Percentiles rank a stretch among this genome's conserved stretches.
Evolutionary conservation across 2,329 filamentous ascomycete genomes (phyloP).

Genomic region (Parasarocladium wereldwijsianum): DNA sequence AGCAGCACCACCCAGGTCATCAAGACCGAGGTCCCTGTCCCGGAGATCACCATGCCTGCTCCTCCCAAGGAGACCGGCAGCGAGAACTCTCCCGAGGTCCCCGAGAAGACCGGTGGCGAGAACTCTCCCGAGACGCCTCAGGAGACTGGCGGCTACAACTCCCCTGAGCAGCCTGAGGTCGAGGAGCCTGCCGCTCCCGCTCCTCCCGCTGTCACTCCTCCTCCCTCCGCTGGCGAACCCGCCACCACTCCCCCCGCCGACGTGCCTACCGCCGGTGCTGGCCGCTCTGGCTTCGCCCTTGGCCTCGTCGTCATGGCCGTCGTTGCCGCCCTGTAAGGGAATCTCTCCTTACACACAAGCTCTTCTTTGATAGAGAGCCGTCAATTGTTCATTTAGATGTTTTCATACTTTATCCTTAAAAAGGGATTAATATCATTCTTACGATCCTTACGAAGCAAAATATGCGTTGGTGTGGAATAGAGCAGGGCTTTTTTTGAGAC

Average conservation of each 20-base stretch:
- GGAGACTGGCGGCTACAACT: slow-evolving; percentile 37
- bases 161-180: slow-evolving; percentile 12
- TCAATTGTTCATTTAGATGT: slow-evolving; percentile 7
- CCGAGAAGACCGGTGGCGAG: slow-evolving; percentile 1
- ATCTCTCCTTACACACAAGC: slow-evolving; percentile 5
- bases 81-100: slow-evolving; percentile 3
- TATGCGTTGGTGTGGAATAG: slow-evolving; percentile 15
- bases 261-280: slow-evolving; percentile 19
- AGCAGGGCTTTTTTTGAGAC: slow-evolving; percentile 10
- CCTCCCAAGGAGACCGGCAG: slow-evolving; percentile 7
- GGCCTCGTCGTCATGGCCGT: slow-evolving; percentile 28
- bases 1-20: slow-evolving; percentile 32
- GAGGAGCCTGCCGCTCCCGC: slow-evolving; percentile 18
- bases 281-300: slow-evolving; percentile 29
- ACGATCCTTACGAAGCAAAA: slow-evolving; percentile 40
- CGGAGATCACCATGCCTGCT: slow-evolving; percentile 35
- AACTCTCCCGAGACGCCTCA: not conserved
- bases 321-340: slow-evolving; percentile 29
- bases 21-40: slow-evolving; percentile 36
- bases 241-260: slow-evolving; percentile 8
- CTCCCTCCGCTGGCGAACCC: slow-evolving; percentile 9
- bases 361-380: slow-evolving; percentile 4
- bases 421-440: slow-evolving; percentile 28
- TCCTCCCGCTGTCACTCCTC: slow-evolving; percentile 24
- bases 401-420: slow-evolving; percentile 6